Percentiles rank a stretch among this genome's conserved stretches.
These are phyloP conservation scores for Kappamyces sp. DNA, from an alignment of 192 early-diverging fungal genomes.

Conservation along the genomic window DNA sequence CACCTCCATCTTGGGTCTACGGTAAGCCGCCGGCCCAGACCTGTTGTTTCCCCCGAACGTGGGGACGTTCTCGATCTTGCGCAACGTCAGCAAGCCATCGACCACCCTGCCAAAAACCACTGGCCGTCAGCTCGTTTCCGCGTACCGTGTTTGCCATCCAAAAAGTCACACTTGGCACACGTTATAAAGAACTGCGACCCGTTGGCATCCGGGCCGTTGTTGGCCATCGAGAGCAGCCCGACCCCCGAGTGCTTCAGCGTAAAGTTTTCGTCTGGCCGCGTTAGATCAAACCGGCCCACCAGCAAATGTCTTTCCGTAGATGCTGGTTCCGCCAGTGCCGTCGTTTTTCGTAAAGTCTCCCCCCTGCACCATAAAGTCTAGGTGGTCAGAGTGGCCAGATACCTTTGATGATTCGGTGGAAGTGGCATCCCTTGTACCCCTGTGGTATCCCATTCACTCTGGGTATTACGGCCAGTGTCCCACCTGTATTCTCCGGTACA, in stretches of 20 bases:
- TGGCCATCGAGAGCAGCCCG: constrained; percentile 86
- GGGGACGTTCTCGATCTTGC: constrained; percentile 91
- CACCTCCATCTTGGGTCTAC: constrained; percentile 68
- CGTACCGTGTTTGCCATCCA: constrained; percentile 86
- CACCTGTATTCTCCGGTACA: constrained; percentile 83
- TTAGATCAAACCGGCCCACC: too few species aligned
- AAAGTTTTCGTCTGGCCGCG: constrained; percentile 72
- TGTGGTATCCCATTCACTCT: constrained; percentile 73
- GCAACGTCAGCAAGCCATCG: constrained; percentile 80
- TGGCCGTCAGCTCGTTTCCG: constrained; percentile 63
- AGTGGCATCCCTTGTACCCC: constrained; percentile 75
- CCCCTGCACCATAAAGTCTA: constrained; percentile 44
- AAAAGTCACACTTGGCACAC: constrained; percentile 74
- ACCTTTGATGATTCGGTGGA: constrained; percentile 83
- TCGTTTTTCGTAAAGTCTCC: constrained; percentile 89
- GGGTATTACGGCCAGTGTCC: neutral
- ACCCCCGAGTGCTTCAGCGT: constrained; percentile 73
- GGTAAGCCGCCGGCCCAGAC: too few species aligned
- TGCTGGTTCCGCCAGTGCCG: constrained; percentile 78
- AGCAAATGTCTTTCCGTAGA: constrained; percentile 67
- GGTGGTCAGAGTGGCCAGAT: too few species aligned
- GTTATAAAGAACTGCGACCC: constrained; percentile 93
- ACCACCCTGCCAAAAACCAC: constrained; percentile 75
- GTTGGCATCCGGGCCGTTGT: constrained; percentile 78
- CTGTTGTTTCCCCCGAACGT: constrained; percentile 69